Conservation (phyloP, 106 monocot genomes). For the Apostasia ramifera region DNA sequence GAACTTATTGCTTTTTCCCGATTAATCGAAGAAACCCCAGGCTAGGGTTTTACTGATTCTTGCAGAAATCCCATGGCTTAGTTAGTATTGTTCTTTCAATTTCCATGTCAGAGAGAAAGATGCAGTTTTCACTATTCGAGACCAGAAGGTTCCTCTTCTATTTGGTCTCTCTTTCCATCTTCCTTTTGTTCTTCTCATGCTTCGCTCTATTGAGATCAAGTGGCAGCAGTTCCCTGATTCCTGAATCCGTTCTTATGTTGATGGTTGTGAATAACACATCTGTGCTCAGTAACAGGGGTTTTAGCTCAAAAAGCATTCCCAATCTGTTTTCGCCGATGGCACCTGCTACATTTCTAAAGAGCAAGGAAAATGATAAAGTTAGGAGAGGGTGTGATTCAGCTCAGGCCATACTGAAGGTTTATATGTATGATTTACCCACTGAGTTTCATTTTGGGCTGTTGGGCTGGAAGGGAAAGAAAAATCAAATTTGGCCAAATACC, state of each 20-base stretch:
- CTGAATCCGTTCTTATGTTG: slow-evolving; percentile 24
- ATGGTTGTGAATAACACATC: slow-evolving; percentile 18
- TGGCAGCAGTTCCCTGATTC: slow-evolving; percentile 9
- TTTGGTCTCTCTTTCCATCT: slow-evolving; percentile 26
- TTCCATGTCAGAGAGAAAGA: slow-evolving; percentile 16
- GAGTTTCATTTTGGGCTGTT: slow-evolving; percentile 60
- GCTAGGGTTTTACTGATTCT: too few relatives aligned
- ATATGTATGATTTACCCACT: slow-evolving; percentile 63
- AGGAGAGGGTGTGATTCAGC: slow-evolving; percentile 8
- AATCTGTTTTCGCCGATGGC: neutral
- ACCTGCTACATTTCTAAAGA: neutral
- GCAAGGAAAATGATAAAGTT: slow-evolving; percentile 1
- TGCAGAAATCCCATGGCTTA: neutral
- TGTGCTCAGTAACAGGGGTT: neutral
- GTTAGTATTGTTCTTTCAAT: neutral
- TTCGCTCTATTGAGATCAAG: slow-evolving; percentile 21
- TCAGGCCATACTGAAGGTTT: slow-evolving; percentile 36
- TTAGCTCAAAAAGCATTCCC: neutral
- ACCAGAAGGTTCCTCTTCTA: slow-evolving; percentile 32
- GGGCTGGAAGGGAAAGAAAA: slow-evolving; percentile 28
- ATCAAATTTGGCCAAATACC: slow-evolving; percentile 49
- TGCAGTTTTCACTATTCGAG: slow-evolving; percentile 16
- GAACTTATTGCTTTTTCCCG: neutral
- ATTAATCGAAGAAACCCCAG: too few relatives aligned
- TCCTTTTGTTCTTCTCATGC: slow-evolving; percentile 37